Conservation (phyloP, 495 filamentous ascomycete genomes). For the Melanomma pulvis-pyrius region DNA sequence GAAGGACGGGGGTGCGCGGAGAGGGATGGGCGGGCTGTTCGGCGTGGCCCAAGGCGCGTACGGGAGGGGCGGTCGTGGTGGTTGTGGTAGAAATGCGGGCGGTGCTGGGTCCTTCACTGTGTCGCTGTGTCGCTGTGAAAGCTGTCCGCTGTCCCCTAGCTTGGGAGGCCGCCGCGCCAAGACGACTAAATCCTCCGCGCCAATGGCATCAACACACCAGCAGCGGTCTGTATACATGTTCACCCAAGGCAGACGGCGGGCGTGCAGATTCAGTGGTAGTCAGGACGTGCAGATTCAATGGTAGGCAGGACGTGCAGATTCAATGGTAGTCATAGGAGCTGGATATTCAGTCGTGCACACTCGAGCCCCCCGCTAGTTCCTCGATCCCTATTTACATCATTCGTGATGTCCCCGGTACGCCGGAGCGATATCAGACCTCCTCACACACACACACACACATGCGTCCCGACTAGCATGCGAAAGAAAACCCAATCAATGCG, state of each 20-base stretch:
- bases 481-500: slow-evolving; percentile 33
- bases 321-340: not conserved
- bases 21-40: not conserved
- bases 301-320: not conserved
- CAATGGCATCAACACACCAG: not conserved
- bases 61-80: not conserved
- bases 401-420: slow-evolving; percentile 28
- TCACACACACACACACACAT: slow-evolving; percentile 2
- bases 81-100: slow-evolving; percentile 1
- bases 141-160: slow-evolving; percentile 19
- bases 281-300: too few species aligned
- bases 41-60: not conserved
- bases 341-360: not conserved
- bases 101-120: not conserved
- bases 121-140: slow-evolving; percentile 15
- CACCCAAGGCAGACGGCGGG: too few species aligned
- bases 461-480: slow-evolving; percentile 20
- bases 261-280: too few species aligned
- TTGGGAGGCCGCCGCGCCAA: not conserved
- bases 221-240: too few species aligned
- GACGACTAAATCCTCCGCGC: not conserved
- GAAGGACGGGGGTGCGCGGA: not conserved
- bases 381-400: slow-evolving; percentile 26
- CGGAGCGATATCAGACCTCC: slow-evolving; percentile 16
- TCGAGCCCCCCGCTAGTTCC: not conserved